Evolutionary conservation across 2,329 filamentous ascomycete species (phyloP).

Genomic region (Macrophomina tecta): DNA sequence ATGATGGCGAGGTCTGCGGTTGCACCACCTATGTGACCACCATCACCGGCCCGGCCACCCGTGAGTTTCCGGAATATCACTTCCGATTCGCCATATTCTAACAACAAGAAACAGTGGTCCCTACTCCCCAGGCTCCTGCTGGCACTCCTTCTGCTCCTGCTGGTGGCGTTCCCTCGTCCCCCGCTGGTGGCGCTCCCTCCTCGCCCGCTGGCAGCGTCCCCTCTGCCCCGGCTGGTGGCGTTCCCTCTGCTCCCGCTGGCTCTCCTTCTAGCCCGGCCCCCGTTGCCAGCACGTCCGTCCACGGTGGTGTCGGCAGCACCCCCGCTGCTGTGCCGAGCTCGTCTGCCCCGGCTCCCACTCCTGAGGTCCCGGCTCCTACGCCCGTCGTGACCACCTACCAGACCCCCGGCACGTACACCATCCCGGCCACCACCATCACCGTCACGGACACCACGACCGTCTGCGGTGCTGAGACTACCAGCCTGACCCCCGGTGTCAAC

Average conservation of each 20-base stretch:
- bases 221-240: not conserved
- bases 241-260: slow-evolving; percentile 3
- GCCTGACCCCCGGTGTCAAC: slow-evolving; percentile 68
- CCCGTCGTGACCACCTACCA: slow-evolving; percentile 60
- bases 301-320: not conserved
- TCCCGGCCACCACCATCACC: slow-evolving; percentile 74
- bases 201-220: not conserved
- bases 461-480: slow-evolving; percentile 66
- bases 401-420: slow-evolving; percentile 75
- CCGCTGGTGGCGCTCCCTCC: not conserved
- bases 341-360: slow-evolving; percentile 32
- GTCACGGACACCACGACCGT: slow-evolving; percentile 72
- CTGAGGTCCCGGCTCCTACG: slow-evolving; percentile 43
- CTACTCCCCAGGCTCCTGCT: slow-evolving; percentile 13
- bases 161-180: slow-evolving; percentile 31
- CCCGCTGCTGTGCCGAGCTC: slow-evolving; percentile 35
- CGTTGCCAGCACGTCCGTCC: not conserved
- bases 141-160: slow-evolving; percentile 30
- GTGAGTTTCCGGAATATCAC: slow-evolving; percentile 51
- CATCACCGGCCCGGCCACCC: slow-evolving; percentile 69
- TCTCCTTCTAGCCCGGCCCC: slow-evolving; percentile 9
- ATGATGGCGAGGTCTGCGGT: slow-evolving; percentile 60
- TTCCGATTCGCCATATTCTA: not conserved
- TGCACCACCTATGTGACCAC: slow-evolving; percentile 79
- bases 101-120: slow-evolving; percentile 19